phyloP scores from a whole-genome alignment of 176 grass and related monocot genomes.

The Oryza glumipatula region DNA sequence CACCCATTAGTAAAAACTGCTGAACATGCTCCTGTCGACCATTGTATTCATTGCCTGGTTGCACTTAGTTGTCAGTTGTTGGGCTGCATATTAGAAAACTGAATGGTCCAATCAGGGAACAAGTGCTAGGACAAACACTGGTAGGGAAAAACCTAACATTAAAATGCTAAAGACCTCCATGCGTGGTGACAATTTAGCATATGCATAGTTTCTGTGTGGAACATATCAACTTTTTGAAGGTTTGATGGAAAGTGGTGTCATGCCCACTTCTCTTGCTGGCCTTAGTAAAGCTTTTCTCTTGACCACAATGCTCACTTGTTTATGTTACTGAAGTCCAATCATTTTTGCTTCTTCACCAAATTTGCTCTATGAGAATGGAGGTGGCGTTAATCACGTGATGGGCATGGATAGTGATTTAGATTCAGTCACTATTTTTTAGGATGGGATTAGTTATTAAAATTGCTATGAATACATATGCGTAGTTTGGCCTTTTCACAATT shows the following conservation, averaged over 20 bases:
- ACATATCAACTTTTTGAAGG: neutral
- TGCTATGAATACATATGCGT: slow-evolving; percentile 1
- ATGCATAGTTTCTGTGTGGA: neutral
- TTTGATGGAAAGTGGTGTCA: neutral
- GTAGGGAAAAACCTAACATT: neutral
- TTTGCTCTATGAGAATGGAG: neutral
- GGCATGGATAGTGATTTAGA: neutral
- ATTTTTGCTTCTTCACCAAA: neutral
- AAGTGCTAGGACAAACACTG: neutral
- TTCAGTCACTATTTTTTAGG: neutral
- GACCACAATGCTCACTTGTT: neutral
- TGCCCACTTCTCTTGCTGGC: neutral
- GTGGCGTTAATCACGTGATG: neutral
- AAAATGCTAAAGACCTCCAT: neutral
- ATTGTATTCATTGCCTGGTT: slow-evolving; percentile 13
- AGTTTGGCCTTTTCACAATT: neutral
- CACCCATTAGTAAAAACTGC: neutral
- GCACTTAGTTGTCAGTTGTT: slow-evolving; percentile 10
- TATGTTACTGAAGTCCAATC: neutral
- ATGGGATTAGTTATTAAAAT: slow-evolving; percentile 3
- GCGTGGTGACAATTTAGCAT: neutral
- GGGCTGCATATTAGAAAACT: slow-evolving; percentile 2
- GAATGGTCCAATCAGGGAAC: neutral
- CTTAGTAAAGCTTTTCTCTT: neutral
- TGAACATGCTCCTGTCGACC: neutral